Conservation (phyloP, 164 flowering plant species). For the Akebia trifoliata region DNA sequence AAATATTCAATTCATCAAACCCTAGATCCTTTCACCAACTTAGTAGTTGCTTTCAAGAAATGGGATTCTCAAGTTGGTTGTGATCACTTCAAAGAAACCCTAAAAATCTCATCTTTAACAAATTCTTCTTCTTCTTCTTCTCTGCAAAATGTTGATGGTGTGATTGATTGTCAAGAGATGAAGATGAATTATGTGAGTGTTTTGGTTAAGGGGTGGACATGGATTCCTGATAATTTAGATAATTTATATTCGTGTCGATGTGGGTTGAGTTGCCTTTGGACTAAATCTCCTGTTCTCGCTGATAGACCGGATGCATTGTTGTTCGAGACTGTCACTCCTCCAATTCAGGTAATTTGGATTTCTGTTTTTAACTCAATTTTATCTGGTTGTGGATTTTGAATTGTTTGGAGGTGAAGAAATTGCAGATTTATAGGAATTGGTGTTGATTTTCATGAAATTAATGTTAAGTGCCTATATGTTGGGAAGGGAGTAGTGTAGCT, state of each 20-base stretch:
- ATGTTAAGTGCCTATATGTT: background rate
- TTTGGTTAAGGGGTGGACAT: constrained; percentile 96
- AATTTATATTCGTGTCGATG: constrained; percentile 78
- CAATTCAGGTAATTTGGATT: constrained; percentile 41
- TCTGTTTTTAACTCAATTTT: background rate
- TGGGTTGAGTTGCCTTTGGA: constrained; percentile 97
- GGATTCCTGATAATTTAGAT: constrained; percentile 99
- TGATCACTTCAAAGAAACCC: constrained; percentile 44
- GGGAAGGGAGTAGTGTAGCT: background rate
- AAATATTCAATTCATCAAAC: background rate
- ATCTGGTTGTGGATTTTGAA: background rate
- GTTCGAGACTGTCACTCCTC: constrained; percentile 88
- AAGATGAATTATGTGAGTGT: constrained; percentile 71
- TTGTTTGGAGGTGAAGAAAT: background rate
- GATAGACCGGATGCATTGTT: constrained; percentile 89
- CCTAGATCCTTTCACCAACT: constrained; percentile 56
- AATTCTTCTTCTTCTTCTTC: constrained; percentile 28
- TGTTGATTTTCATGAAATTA: background rate
- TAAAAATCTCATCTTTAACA: constrained; percentile 13
- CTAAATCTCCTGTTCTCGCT: constrained; percentile 83
- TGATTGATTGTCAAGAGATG: constrained; percentile 43
- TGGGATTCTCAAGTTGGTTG: constrained; percentile 96
- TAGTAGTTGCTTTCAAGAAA: constrained; percentile 56
- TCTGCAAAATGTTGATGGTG: constrained; percentile 42
- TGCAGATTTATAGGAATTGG: background rate